Evolutionary conservation across 495 filamentous ascomycete genomes (phyloP), one percentile per base, ranked within the genome.

Genomic region (Peziza echinospora): DNA sequence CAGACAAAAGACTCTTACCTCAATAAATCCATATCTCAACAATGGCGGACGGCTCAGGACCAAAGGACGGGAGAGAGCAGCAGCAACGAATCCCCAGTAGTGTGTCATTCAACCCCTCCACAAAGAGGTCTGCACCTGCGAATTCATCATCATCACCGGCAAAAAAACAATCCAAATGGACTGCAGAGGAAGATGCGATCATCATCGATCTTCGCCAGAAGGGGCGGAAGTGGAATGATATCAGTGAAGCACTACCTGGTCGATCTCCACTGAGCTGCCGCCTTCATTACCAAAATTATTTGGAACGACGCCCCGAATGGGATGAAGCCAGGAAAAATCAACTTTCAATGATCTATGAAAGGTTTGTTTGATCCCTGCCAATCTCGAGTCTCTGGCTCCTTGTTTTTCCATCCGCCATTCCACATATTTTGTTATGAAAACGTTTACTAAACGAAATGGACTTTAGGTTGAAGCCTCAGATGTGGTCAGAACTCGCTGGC

Each of bases 201-300:
- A 92, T 92, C 60, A 92, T 93, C 48, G 77, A 84, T 56, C 70
- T 97, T 47, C 75, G 89, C 22, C 82, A 82, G 25, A 76, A 71
- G 52, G 83, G 83, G 8, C 89, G 91, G 80, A 96, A 94, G 56
- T 97, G 89, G 89, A 89, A 94, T 52, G 91, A 97, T 63, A 93
- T 97, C 58, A 85, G 81, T 47, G 83, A 82, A 65, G 72, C 75
- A 16, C 67, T 96, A 21, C 84, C 86, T 1, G 89, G 87, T 47
- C 76, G 89, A 49, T 93, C 82, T 63, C 76, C 83, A 37, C 93
- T 93, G 54, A 85, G 82, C 48, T 97, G 89, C 62, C 76, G 89
- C 21, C 69, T 97, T 39, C 85, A 93, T 53, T 97, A 93, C 63
- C 89, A 97, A 52, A 97, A 97, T 58, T 97, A 96, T 60, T 69